Conservation (phyloP, 768 basidiomycete genomes). For the Trametes maxima region DNA sequence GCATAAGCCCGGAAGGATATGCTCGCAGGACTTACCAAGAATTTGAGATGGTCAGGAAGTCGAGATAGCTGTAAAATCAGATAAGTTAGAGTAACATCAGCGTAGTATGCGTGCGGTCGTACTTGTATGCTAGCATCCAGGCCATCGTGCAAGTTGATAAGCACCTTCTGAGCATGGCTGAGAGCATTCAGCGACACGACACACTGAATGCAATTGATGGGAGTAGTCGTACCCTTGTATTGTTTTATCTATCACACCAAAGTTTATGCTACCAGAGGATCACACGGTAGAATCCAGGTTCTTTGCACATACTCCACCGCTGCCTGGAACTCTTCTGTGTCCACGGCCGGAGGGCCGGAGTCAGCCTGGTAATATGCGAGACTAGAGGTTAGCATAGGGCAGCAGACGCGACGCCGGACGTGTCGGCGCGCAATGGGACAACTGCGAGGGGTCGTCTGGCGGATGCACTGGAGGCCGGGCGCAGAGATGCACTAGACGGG, state of each 20-base stretch:
- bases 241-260: slow-evolving; percentile 54
- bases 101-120: background rate
- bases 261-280: slow-evolving; percentile 57
- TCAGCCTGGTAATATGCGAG: slow-evolving; percentile 54
- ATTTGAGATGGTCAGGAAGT: slow-evolving; percentile 72
- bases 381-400: slow-evolving; percentile 59
- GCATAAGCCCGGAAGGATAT: background rate
- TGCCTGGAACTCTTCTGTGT: slow-evolving; percentile 48
- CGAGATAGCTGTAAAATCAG: slow-evolving; percentile 46
- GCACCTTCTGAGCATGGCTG: slow-evolving; percentile 55
- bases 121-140: slow-evolving; percentile 71
- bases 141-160: slow-evolving; percentile 65
- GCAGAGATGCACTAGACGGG: slow-evolving; percentile 38
- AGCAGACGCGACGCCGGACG: slow-evolving; percentile 52
- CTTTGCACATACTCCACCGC: slow-evolving; percentile 59
- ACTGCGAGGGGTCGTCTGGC: slow-evolving; percentile 34
- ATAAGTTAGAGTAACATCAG: slow-evolving; percentile 6
- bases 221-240: slow-evolving; percentile 49
- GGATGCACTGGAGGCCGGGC: slow-evolving; percentile 44
- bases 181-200: background rate
- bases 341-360: slow-evolving; percentile 42
- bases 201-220: slow-evolving; percentile 3
- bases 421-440: slow-evolving; percentile 53
- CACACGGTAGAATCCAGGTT: slow-evolving; percentile 61
- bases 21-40: slow-evolving; percentile 53